Base-by-base conservation (phyloP, 768 basidiomycete species). In the Trametes sanguinea region DNA sequence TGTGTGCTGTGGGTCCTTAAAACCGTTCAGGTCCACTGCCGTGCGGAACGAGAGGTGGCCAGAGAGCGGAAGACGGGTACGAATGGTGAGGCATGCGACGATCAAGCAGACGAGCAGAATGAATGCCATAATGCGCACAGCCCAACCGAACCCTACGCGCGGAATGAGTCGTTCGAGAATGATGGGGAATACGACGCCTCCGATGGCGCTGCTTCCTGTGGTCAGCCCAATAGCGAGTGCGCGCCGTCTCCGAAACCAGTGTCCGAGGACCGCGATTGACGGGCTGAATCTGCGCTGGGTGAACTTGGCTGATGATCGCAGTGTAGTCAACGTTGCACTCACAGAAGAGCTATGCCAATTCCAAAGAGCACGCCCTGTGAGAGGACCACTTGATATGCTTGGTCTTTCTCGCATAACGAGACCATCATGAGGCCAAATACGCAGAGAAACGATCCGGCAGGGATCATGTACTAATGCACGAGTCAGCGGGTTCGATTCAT, bases 171-270 rank as follows among this genome's bases (percentile, higher is more conserved):
- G 79, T 63, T 84, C 81, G 2, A 85, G 74, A 60, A 85, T 74
- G 50, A 85, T 75, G 4, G 84, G 84, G 65, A 81, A 82, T 11
- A 84, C 52, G 57, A 81, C 77, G 4, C 81, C 83, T 17, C 84
- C 83, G 42, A 81, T 43, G 37, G 81, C 81, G 35, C 68, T 58
- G 6, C 79, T 78, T 27, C 74, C 68, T 0, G 74, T 71, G 30
- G 76, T 70, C 22, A 79, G 46, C 5, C 78, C 78, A n/a, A 76
- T 73, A 0, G 77, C 80, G 27, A 77, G 66, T 2, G 73, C 73
- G 10, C 78, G 68, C 17, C 71, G 65, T 6, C 63, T 63, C 16
- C 70, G 68, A 73, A 81, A 79, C 68, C 73, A 74, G 61, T 78
- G 77, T 1, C 74, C 66, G 4, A 72, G 61, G 6, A 75, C 68